Conservation (phyloP, 768 basidiomycete species). For the Termitomyces sp. region DNA sequence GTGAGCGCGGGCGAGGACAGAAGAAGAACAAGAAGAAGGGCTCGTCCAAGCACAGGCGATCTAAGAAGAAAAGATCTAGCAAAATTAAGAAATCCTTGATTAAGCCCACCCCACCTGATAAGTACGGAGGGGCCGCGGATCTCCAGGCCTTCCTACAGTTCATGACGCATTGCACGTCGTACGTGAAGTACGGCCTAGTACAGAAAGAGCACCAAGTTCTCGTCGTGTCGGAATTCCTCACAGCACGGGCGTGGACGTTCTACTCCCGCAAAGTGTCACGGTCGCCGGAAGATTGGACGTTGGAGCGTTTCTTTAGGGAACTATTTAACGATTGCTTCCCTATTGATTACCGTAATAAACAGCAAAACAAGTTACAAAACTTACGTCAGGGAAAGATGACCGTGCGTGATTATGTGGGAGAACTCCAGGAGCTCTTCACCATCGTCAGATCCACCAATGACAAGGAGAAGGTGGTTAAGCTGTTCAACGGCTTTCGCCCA, state of each 20-base stretch:
- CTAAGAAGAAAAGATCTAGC: background rate
- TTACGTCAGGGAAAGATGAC: conserved; percentile 21
- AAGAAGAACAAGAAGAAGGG: background rate
- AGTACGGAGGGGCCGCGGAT: conserved; percentile 15
- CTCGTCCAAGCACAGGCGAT: background rate
- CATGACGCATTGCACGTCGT: conserved; percentile 14
- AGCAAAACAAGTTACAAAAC: conserved; percentile 18
- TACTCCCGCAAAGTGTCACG: conserved; percentile 1
- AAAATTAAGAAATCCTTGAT: conserved; percentile 7
- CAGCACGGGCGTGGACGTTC: background rate
- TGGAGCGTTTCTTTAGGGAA: conserved; percentile 2
- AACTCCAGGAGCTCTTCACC: conserved; percentile 25
- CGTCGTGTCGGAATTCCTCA: background rate
- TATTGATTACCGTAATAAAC: conserved; percentile 22
- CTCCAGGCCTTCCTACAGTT: conserved; percentile 11
- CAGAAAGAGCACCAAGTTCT: background rate
- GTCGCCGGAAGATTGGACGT: background rate
- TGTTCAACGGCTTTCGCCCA: conserved; percentile 27
- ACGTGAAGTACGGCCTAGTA: conserved; percentile 11
- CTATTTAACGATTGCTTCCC: conserved; percentile 11
- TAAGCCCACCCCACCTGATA: conserved; percentile 15
- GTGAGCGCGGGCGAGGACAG: background rate
- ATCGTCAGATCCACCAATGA: conserved; percentile 23
- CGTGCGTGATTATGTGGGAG: conserved; percentile 26
- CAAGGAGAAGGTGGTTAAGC: conserved; percentile 25